A percentile compares a stretch with the other conserved stretches of the same genome.
These are phyloP conservation scores for Hevea brasiliensis DNA, from an alignment of 345 rosid genomes.

Conservation along the genomic window DNA sequence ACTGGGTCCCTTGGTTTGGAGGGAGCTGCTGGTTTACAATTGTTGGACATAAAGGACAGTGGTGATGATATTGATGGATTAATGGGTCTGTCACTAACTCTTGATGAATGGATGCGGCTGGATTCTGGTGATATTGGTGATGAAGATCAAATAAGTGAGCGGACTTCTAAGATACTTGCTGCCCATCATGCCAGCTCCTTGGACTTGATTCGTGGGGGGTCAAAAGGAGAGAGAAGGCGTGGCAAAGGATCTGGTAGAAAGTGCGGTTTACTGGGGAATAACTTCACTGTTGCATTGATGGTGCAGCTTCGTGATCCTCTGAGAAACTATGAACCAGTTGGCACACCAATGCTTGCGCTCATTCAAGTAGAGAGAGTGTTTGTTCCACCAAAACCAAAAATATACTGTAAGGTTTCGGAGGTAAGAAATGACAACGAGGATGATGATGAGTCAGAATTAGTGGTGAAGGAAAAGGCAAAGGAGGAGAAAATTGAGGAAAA, in stretches of 20 bases:
- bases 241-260: constrained; percentile 61
- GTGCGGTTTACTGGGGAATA: constrained; percentile 85
- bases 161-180: constrained; percentile 75
- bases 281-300: constrained; percentile 87
- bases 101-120: constrained; percentile 89
- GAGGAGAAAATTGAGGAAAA: constrained; percentile 46
- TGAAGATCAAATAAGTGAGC: constrained; percentile 75
- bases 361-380: constrained; percentile 94
- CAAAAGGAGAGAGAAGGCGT: constrained; percentile 66
- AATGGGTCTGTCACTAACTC: constrained; percentile 85
- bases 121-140: constrained; percentile 86
- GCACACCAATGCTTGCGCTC: constrained; percentile 93
- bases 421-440: constrained; percentile 46
- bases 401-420: constrained; percentile 66
- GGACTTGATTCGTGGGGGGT: constrained; percentile 59
- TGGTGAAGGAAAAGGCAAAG: constrained; percentile 25
- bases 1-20: constrained; percentile 69
- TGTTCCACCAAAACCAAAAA: constrained; percentile 79
- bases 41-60: constrained; percentile 61
- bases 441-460: constrained; percentile 43
- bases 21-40: constrained; percentile 85
- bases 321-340: constrained; percentile 84
- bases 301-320: constrained; percentile 85
- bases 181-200: constrained; percentile 88
- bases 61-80: constrained; percentile 66